Evolutionary conservation across 2,329 filamentous ascomycete genomes (phyloP).

Genomic region (Triangularia verruculosa): DNA sequence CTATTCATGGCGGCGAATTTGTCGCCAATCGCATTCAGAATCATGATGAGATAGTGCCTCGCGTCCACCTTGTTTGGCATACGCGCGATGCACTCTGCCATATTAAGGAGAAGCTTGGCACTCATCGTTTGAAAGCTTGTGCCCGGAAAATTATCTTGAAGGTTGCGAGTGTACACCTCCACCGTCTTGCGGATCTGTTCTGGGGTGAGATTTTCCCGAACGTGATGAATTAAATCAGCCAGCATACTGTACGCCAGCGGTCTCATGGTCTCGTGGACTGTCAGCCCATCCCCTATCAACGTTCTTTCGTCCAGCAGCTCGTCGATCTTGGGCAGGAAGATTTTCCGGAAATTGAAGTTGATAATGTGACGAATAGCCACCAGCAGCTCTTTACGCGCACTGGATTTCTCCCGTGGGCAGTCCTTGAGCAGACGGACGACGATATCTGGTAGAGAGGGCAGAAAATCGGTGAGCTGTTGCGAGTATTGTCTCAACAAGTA

Average conservation of each 20-base stretch:
- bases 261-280: slow-evolving; percentile 93
- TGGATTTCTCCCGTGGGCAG: slow-evolving; percentile 90
- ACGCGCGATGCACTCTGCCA: slow-evolving; percentile 97
- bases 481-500: slow-evolving; percentile 88
- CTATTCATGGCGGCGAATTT: slow-evolving; percentile 98
- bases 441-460: slow-evolving; percentile 80
- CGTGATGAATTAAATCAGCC: slow-evolving; percentile 95
- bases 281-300: slow-evolving; percentile 90
- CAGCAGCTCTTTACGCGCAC: slow-evolving; percentile 87
- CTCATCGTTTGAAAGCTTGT: slow-evolving; percentile 99
- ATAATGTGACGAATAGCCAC: slow-evolving; percentile 98
- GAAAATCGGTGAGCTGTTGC: slow-evolving; percentile 81
- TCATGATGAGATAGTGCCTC: slow-evolving; percentile 93
- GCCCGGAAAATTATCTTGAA: slow-evolving; percentile 93
- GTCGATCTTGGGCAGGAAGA: slow-evolving; percentile 92
- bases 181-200: slow-evolving; percentile 95
- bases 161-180: slow-evolving; percentile 92
- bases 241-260: slow-evolving; percentile 98
- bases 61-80: slow-evolving; percentile 91
- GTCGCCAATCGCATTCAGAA: slow-evolving; percentile 94
- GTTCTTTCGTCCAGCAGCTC: slow-evolving; percentile 92
- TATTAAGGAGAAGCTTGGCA: slow-evolving; percentile 91
- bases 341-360: slow-evolving; percentile 96
- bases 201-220: slow-evolving; percentile 81
- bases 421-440: slow-evolving; percentile 90